Evolutionary conservation across 2,329 filamentous ascomycete genomes (phyloP).

Genomic region (Ascocoryne sarcoides): DNA sequence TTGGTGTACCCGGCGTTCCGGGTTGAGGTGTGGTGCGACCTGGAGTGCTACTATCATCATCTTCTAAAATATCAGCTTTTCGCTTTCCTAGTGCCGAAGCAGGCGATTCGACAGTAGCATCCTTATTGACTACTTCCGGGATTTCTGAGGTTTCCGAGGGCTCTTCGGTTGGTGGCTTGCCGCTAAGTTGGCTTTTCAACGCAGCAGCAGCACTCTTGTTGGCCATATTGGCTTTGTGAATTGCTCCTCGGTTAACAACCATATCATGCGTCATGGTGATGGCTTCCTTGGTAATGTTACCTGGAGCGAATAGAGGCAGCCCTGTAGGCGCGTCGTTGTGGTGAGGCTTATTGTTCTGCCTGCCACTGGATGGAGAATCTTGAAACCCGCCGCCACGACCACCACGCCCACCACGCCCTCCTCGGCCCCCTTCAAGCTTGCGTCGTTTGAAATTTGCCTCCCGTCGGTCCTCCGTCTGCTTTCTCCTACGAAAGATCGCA

Average conservation of each 20-base stretch:
- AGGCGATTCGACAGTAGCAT: slow-evolving; percentile 28
- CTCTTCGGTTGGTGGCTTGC: slow-evolving; percentile 22
- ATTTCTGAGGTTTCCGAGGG: not conserved
- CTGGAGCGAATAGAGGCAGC: slow-evolving; percentile 50
- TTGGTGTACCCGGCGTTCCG: slow-evolving; percentile 37
- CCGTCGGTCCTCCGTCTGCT: slow-evolving; percentile 75
- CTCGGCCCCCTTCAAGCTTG: slow-evolving; percentile 56
- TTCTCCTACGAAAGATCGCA: slow-evolving; percentile 80
- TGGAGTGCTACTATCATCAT: slow-evolving; percentile 47
- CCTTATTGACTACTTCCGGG: slow-evolving; percentile 4
- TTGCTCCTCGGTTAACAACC: slow-evolving; percentile 64
- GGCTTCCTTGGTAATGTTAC: slow-evolving; percentile 45
- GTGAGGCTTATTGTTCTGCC: slow-evolving; percentile 17
- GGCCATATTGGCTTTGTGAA: slow-evolving; percentile 63
- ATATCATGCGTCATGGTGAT: slow-evolving; percentile 73
- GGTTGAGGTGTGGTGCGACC: slow-evolving; percentile 48
- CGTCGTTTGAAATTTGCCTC: slow-evolving; percentile 73
- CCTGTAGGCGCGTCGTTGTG: slow-evolving; percentile 31
- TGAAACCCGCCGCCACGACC: slow-evolving; percentile 23
- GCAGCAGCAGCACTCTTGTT: slow-evolving; percentile 94
- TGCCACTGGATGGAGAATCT: slow-evolving; percentile 22
- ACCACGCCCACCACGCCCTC: slow-evolving; percentile 24
- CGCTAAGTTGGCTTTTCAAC: slow-evolving; percentile 65
- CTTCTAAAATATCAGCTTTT: slow-evolving; percentile 63
- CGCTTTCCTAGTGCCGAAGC: slow-evolving; percentile 60